A percentile compares a stretch with the other conserved stretches of the same genome.
Conservation (phyloP, 768 basidiomycete genomes). For the Lyophyllum shimeji region DNA sequence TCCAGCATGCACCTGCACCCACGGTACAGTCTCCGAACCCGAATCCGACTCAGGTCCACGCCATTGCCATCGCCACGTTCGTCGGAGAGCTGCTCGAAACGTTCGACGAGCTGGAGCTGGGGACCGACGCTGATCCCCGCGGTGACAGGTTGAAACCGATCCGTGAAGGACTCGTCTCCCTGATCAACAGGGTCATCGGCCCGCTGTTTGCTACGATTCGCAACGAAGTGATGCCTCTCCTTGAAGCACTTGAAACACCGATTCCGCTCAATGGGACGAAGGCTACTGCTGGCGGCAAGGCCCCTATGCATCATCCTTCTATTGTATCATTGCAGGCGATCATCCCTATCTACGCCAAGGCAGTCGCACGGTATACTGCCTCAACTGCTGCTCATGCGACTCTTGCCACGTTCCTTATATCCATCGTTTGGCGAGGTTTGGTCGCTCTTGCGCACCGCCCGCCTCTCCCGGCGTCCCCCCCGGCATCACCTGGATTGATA, state of each 20-base stretch:
- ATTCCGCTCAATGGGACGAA: slow-evolving; percentile 29
- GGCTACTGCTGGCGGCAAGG: slow-evolving; percentile 28
- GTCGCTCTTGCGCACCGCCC: slow-evolving; percentile 70
- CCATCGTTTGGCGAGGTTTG: slow-evolving; percentile 70
- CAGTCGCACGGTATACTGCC: slow-evolving; percentile 54
- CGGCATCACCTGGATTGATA: slow-evolving; percentile 36
- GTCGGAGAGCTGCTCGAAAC: slow-evolving; percentile 71
- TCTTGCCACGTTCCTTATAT: slow-evolving; percentile 72
- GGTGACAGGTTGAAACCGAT: slow-evolving; percentile 69
- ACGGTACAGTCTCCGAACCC: slow-evolving; percentile 49
- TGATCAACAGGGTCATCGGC: slow-evolving; percentile 64
- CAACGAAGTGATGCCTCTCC: slow-evolving; percentile 55
- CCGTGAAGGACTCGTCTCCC: slow-evolving; percentile 68
- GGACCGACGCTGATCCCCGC: slow-evolving; percentile 57
- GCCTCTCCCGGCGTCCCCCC: slow-evolving; percentile 34
- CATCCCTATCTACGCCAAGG: slow-evolving; percentile 63
- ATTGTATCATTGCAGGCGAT: slow-evolving; percentile 55
- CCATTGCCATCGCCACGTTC: slow-evolving; percentile 65
- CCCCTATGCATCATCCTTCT: slow-evolving; percentile 51
- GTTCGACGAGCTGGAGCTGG: slow-evolving; percentile 67
- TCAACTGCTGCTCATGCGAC: slow-evolving; percentile 55
- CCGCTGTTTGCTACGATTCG: slow-evolving; percentile 65
- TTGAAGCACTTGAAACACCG: slow-evolving; percentile 61
- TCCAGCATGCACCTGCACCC: slow-evolving; percentile 51
- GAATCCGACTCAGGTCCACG: slow-evolving; percentile 71